Percentiles rank a stretch among this genome's conserved stretches.
These are phyloP conservation scores for Heliosperma pusillum DNA, from an alignment of 148 eudicot species.

Conservation along the genomic window DNA sequence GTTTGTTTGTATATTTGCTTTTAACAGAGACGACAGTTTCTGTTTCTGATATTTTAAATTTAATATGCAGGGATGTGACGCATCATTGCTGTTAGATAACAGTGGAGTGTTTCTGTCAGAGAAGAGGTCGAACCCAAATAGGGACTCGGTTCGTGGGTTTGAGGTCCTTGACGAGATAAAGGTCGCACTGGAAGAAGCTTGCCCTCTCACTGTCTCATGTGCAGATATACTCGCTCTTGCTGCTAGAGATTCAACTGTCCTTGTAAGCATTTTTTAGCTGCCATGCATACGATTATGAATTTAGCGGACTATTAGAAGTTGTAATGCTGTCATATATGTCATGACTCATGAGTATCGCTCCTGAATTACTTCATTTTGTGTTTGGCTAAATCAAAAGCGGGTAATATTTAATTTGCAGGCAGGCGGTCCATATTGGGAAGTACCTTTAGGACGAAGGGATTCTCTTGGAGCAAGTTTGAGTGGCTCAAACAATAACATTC, in stretches of 20 bases:
- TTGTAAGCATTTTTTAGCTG: slow-evolving; percentile 34
- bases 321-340: no score
- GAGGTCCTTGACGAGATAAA: slow-evolving; percentile 75
- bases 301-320: no score
- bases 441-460: slow-evolving; percentile 85
- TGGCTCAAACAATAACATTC: slow-evolving; percentile 78
- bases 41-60: neutral
- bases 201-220: slow-evolving; percentile 81
- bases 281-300: no score
- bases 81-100: slow-evolving; percentile 65
- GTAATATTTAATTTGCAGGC: slow-evolving; percentile 24
- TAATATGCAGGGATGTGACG: slow-evolving; percentile 70
- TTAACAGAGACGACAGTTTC: neutral
- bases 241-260: slow-evolving; percentile 74
- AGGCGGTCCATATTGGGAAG: slow-evolving; percentile 86
- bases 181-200: slow-evolving; percentile 57
- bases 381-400: no score
- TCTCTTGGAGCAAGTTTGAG: slow-evolving; percentile 60
- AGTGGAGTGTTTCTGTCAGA: slow-evolving; percentile 52
- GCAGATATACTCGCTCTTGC: slow-evolving; percentile 67
- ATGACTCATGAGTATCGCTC: no score
- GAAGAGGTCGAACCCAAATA: slow-evolving; percentile 61
- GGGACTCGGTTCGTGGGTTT: slow-evolving; percentile 67
- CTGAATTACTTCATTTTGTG: no score
- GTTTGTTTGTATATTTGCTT: no score